These are phyloP conservation scores for Collybia mongolica DNA, from an alignment of 768 basidiomycete genomes.

Conservation along the genomic window DNA sequence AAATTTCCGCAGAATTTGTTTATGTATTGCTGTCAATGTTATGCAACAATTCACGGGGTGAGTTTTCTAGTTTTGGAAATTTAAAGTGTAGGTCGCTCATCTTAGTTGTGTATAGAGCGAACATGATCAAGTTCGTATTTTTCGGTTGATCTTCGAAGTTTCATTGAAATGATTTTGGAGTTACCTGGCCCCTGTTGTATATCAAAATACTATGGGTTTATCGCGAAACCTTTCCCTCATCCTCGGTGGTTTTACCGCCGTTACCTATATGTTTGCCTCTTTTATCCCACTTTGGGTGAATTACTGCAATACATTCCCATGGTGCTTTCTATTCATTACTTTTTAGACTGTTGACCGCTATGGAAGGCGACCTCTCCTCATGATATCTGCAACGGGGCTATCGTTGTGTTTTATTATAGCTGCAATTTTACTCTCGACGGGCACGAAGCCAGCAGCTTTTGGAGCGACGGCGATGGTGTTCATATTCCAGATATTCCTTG, in stretches of 20 bases:
- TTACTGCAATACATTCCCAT: background rate
- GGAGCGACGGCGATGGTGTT: conserved; percentile 40
- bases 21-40: conserved; percentile 36
- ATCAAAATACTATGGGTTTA: conserved; percentile 40
- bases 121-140: conserved; percentile 38
- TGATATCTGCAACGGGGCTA: conserved; percentile 34
- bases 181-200: conserved; percentile 38
- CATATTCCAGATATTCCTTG: conserved; percentile 39
- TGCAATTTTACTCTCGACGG: conserved; percentile 31
- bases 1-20: conserved; percentile 35
- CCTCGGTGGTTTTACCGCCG: conserved; percentile 35
- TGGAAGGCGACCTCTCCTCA: conserved; percentile 34
- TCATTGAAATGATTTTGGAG: conserved; percentile 16
- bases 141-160: too few species aligned
- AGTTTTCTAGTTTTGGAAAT: background rate
- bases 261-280: conserved; percentile 39
- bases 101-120: conserved; percentile 19
- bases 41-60: conserved; percentile 45
- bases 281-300: conserved; percentile 38
- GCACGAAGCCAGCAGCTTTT: conserved; percentile 29
- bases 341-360: conserved; percentile 37
- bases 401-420: conserved; percentile 36
- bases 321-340: background rate
- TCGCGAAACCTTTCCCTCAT: conserved; percentile 37
- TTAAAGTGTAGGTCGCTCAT: background rate